A percentile compares a stretch with the other conserved stretches of the same genome.
Evolutionary conservation across 2,329 filamentous ascomycete species (phyloP).

Genomic region (Cytospora schulzeri): DNA sequence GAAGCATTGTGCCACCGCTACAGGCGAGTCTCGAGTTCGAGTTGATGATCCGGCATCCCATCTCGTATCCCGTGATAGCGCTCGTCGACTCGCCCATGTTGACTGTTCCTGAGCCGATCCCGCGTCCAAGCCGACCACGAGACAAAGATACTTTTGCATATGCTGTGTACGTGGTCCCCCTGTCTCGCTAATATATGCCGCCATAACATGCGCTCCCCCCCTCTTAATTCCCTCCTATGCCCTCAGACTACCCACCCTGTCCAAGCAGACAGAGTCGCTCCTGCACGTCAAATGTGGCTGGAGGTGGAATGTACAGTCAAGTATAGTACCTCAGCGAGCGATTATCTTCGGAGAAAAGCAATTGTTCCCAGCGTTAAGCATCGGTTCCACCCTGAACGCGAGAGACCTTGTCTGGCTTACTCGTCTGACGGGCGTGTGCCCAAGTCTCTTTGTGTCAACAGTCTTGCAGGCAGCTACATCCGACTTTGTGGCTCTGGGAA

Average conservation of each 20-base stretch:
- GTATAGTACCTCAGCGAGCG: neutral
- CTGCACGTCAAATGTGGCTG: neutral
- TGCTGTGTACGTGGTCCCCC: neutral
- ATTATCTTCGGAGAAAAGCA: neutral
- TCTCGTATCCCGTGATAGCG: conserved; percentile 16
- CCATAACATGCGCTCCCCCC: neutral
- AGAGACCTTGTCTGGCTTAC: neutral
- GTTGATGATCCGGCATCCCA: conserved; percentile 23
- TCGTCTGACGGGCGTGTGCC: neutral
- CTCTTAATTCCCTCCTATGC: neutral
- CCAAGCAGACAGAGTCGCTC: neutral
- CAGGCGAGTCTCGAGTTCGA: conserved; percentile 27
- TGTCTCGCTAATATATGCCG: neutral
- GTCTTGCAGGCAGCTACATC: no score
- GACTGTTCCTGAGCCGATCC: neutral
- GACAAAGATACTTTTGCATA: neutral
- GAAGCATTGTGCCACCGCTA: conserved; percentile 10
- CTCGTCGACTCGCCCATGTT: neutral
- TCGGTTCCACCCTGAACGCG: no score
- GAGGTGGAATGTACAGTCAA: no score
- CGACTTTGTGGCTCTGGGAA: neutral
- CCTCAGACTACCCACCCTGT: neutral
- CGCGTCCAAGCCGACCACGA: neutral
- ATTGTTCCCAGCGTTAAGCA: neutral
- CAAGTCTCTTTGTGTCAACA: neutral